Percentiles rank a stretch among this genome's conserved stretches.
Conservation (phyloP, 2,329 filamentous ascomycete species). For the Fusarium sacchari region DNA sequence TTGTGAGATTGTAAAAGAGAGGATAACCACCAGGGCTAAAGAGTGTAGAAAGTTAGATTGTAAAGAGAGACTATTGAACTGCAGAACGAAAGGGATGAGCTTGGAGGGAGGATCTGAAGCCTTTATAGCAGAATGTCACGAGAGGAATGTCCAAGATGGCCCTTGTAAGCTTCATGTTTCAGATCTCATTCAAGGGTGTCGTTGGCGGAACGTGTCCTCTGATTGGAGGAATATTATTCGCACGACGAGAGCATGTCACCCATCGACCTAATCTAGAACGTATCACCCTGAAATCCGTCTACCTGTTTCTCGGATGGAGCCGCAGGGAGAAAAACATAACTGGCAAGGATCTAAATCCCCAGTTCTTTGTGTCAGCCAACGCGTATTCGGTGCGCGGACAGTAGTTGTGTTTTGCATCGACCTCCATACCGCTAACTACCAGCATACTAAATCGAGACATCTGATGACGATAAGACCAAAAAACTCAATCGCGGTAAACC, state of each 20-base stretch:
- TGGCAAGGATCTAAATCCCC: neutral
- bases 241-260: neutral
- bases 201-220: neutral
- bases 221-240: constrained; percentile 25
- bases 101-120: neutral
- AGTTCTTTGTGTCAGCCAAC: neutral
- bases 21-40: constrained; percentile 41
- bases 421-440: neutral
- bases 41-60: constrained; percentile 30
- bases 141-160: neutral
- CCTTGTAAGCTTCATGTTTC: constrained; percentile 8
- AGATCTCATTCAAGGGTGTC: constrained; percentile 13
- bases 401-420: neutral
- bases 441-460: neutral
- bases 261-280: neutral
- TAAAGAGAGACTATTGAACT: constrained; percentile 19
- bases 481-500: neutral
- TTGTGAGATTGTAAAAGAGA: constrained; percentile 28
- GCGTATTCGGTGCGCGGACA: neutral
- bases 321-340: neutral
- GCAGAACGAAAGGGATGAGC: neutral
- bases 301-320: neutral
- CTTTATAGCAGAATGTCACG: constrained; percentile 5
- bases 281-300: neutral
- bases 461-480: neutral